phyloP scores from a whole-genome alignment of 768 basidiomycete species.

The Cantharellus anzutake region DNA sequence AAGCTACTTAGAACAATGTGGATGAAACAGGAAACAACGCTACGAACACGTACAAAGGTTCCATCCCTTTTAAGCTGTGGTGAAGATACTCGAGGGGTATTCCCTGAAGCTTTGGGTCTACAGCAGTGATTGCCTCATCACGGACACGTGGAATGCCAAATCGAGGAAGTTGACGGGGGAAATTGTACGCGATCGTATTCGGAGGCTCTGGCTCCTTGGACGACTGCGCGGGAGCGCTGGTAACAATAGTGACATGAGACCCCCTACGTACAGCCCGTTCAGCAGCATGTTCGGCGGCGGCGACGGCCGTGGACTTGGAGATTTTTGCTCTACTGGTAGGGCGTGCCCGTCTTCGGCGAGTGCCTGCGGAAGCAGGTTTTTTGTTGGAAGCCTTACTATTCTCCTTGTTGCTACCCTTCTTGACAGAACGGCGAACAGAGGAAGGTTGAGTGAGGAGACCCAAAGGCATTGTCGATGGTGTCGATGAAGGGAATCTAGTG shows the following conservation, averaged over 20 bases:
- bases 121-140: constrained; percentile 32
- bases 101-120: constrained; percentile 30
- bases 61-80: neutral
- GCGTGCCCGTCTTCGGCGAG: too few species aligned
- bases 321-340: too few species aligned
- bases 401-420: too few species aligned
- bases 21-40: neutral
- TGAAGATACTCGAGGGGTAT: constrained; percentile 46
- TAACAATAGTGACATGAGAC: neutral
- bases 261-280: neutral
- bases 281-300: neutral
- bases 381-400: too few species aligned
- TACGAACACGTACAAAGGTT: neutral
- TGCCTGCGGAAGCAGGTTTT: too few species aligned
- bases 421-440: too few species aligned
- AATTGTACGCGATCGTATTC: neutral
- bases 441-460: too few species aligned
- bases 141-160: constrained; percentile 2
- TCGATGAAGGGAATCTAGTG: too few species aligned
- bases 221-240: neutral
- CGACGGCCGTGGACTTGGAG: too few species aligned
- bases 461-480: too few species aligned
- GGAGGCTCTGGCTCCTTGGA: neutral
- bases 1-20: neutral
- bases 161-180: neutral